Percentiles rank a stretch among this genome's conserved stretches.
These are phyloP conservation scores for Aeminium ludgeri DNA, from an alignment of 495 filamentous ascomycete species.

Conservation along the genomic window DNA sequence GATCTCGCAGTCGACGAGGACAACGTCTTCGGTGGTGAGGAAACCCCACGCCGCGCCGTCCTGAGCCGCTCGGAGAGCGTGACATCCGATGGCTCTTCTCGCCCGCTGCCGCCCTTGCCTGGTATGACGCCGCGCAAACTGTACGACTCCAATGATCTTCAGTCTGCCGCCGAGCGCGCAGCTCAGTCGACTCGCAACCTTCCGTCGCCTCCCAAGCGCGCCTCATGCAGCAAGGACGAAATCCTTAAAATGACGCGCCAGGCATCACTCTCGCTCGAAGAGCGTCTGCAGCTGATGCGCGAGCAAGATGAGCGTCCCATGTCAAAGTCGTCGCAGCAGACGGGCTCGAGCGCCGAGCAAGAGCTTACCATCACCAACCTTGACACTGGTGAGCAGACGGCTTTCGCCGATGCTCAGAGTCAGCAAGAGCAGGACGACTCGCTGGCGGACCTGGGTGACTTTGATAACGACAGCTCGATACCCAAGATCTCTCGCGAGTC, in stretches of 20 bases:
- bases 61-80: conserved; percentile 19
- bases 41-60: conserved; percentile 32
- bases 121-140: conserved; percentile 9
- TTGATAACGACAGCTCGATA: conserved; percentile 27
- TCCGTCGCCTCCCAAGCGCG: conserved; percentile 47
- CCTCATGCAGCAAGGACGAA: conserved; percentile 50
- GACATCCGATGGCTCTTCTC: conserved; percentile 17
- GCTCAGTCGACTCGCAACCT: conserved; percentile 18
- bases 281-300: conserved; percentile 70
- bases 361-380: conserved; percentile 14
- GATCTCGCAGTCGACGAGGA: conserved; percentile 39
- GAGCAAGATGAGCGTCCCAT: conserved; percentile 21
- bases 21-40: conserved; percentile 46
- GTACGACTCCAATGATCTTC: conserved; percentile 21
- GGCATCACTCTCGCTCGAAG: conserved; percentile 61
- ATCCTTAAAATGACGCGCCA: conserved; percentile 45
- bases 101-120: conserved; percentile 25
- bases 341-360: background rate
- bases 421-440: conserved; percentile 6
- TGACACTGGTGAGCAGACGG: conserved; percentile 17
- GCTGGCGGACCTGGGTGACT: conserved; percentile 14
- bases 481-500: conserved; percentile 84
- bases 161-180: background rate
- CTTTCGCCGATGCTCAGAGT: too few species aligned
- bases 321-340: background rate